Base-by-base conservation (phyloP, 805 yeast species). In the Teunomyces barrocoloradensis region DNA sequence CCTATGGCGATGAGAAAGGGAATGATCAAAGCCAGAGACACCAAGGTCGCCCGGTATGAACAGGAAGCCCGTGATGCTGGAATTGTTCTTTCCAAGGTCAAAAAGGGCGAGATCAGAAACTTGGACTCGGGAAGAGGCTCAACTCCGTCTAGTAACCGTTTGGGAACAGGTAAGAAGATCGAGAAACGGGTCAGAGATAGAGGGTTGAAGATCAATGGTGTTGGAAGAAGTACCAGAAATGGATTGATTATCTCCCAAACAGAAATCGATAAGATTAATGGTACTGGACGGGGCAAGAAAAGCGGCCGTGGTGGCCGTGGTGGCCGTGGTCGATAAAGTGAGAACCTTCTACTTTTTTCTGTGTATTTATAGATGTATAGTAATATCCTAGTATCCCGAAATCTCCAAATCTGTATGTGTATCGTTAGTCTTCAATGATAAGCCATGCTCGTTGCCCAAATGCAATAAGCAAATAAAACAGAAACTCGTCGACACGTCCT, bases 1-100 rank as follows among this genome's bases (percentile, higher is more conserved):
- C 96, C 98, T 17, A 91, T 94, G 90, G 64, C 79, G 15, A 81
- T 89, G 74, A 78, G 97, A 47, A 87, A 87, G 60, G 96, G 96
- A 2, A 86, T 91, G 84, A 71, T 88, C 21, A 68, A 73, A 30
- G 76, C 82, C 39, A 78, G 84, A 40, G 66, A 77, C 30, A 63
- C 68, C 17, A 78, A 81, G 53, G 78, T 81, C 15, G 61, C 69
- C 20, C 78, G 78, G 56, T 80, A 74, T 58, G 96, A 88, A 62
- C 71, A 75, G 44, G 90, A 88, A 43, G 97, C 99, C 6, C 78
- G 73, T 51, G 92, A 92, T 15, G 96, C 95, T 4, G 98, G 98
- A 11, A 87, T 92, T 46, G 78, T 94, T n/a, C 70, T 92, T 37
- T 82, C 96, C 3, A 83, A 79, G 57, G 82, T 77, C 23, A 76